Conservation (phyloP, 73 alveolate species). For the Paramecium octaurelia region DNA sequence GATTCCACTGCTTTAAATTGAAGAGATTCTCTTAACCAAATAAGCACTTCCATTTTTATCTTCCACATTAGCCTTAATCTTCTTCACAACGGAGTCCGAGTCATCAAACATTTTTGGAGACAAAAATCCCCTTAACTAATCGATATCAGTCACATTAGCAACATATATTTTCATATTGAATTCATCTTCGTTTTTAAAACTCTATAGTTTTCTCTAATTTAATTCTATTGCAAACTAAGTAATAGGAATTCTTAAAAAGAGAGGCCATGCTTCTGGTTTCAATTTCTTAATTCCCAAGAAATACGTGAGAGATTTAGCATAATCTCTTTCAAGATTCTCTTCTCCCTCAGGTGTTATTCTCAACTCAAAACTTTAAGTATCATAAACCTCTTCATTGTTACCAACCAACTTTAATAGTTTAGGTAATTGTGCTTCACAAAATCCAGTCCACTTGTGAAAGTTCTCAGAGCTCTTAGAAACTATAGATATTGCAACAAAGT, state of each 20-base stretch:
- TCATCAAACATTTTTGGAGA: background rate
- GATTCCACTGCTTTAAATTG: background rate
- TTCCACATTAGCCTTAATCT: background rate
- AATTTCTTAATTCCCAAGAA: conserved; percentile 22
- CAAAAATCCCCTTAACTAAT: background rate
- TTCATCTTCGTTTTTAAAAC: background rate
- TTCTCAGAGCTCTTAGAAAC: background rate
- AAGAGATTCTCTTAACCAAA: background rate
- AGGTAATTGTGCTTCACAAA: conserved; percentile 49
- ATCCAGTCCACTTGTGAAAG: conserved; percentile 41
- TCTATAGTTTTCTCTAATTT: background rate
- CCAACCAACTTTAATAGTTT: background rate
- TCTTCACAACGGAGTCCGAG: background rate
- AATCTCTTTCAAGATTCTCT: conserved; percentile 6
- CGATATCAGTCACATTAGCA: background rate
- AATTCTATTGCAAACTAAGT: conserved; percentile 36
- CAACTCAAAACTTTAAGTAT: background rate
- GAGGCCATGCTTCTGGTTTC: conserved; percentile 18
- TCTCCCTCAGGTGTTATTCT: background rate
- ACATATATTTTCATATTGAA: background rate
- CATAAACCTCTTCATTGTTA: background rate
- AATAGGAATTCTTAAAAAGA: background rate
- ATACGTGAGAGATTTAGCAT: background rate
- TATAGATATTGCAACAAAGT: conserved; percentile 4
- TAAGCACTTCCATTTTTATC: background rate